These are phyloP conservation scores for Phellinidium pouzarii DNA, from an alignment of 1,284 basidiomycete species.

Conservation along the genomic window DNA sequence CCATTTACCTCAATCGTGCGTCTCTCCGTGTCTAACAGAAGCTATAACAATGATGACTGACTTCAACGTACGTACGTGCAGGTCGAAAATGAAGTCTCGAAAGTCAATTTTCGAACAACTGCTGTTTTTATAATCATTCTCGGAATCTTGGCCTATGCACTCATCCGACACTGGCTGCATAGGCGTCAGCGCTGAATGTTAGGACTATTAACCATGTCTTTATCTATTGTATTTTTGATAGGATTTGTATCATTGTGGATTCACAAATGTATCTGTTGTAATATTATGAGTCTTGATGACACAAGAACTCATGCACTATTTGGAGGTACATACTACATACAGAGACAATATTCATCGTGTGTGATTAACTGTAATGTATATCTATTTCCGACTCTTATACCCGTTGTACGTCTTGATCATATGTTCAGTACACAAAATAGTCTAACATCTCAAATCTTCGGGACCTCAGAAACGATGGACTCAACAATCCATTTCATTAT, in stretches of 20 bases:
- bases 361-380: no score
- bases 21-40: neutral
- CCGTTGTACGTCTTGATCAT: neutral
- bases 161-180: constrained; percentile 13
- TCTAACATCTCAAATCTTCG: neutral
- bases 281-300: no score
- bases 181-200: neutral
- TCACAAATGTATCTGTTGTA: no score
- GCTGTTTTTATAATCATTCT: constrained; percentile 10
- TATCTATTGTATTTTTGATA: no score
- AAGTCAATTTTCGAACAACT: constrained; percentile 13
- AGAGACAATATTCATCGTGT: no score
- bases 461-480: constrained; percentile 37
- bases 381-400: no score
- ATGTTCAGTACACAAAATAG: neutral
- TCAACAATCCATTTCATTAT: constrained; percentile 64
- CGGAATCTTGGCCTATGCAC: constrained; percentile 5
- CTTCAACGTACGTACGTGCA: no score
- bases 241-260: no score
- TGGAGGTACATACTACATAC: no score
- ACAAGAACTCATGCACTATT: no score
- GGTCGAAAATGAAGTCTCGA: constrained; percentile 15
- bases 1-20: constrained; percentile 18
- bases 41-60: neutral
- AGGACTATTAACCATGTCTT: no score